Percentiles rank a stretch among this genome's conserved stretches.
Conservation (phyloP, 73 alveolate species). For the Tetrahymena borealis region DNA sequence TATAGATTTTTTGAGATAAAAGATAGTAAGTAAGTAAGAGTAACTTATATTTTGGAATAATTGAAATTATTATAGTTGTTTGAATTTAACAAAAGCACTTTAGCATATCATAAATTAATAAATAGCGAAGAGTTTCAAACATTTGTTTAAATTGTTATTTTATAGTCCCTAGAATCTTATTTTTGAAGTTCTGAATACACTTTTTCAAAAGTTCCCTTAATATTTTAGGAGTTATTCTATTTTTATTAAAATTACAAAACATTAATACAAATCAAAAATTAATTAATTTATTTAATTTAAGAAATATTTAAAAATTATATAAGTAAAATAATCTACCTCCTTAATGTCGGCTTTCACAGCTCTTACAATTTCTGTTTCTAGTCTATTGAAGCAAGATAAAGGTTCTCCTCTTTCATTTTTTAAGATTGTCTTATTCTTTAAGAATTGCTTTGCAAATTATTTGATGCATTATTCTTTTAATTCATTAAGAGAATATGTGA, state of each 20-base stretch:
- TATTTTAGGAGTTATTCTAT: not conserved
- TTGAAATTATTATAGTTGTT: too few relatives aligned
- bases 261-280: too few relatives aligned
- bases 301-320: too few relatives aligned
- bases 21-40: too few relatives aligned
- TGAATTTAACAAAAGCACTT: too few relatives aligned
- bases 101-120: too few relatives aligned
- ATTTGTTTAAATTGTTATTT: not conserved
- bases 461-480: not conserved
- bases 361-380: not conserved
- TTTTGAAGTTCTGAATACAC: not conserved
- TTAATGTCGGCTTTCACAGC: not conserved
- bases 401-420: not conserved
- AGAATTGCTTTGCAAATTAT: not conserved
- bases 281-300: too few relatives aligned
- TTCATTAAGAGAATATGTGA: not conserved
- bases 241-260: not conserved
- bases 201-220: not conserved
- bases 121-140: not conserved
- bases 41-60: too few relatives aligned
- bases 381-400: not conserved
- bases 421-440: not conserved
- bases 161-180: not conserved
- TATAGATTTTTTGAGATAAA: too few relatives aligned
- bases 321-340: too few relatives aligned